phyloP scores from a whole-genome alignment of 495 filamentous ascomycete species.

The Aspergillus biplanus region DNA sequence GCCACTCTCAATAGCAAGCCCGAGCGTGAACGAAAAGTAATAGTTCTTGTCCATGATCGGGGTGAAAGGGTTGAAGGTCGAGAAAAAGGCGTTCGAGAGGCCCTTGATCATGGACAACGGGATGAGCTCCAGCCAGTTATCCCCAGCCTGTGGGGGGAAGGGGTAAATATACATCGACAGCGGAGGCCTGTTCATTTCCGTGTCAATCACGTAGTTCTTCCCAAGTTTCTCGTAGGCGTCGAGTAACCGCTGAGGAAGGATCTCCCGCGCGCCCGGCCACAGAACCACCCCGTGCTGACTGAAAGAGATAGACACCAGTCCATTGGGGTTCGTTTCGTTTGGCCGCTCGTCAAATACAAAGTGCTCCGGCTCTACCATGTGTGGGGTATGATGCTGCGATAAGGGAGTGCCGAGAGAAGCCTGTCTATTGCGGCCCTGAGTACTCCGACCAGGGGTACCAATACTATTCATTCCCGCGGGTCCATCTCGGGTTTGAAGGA shows the following conservation, averaged over 20 bases:
- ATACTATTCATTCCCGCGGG: constrained; percentile 15
- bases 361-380: constrained; percentile 34
- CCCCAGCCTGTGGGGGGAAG: constrained; percentile 42
- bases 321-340: constrained; percentile 33
- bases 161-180: constrained; percentile 48
- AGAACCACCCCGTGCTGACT: constrained; percentile 53
- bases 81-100: constrained; percentile 49
- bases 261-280: constrained; percentile 46
- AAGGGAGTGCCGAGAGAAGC: constrained; percentile 15
- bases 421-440: constrained; percentile 22
- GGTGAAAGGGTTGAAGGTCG: constrained; percentile 49
- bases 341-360: constrained; percentile 42
- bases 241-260: constrained; percentile 42
- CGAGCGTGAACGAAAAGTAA: constrained; percentile 50
- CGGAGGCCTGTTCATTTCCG: constrained; percentile 43
- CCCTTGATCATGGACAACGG: constrained; percentile 49
- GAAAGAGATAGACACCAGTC: constrained; percentile 50
- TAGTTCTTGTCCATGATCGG: constrained; percentile 54
- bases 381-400: constrained; percentile 36
- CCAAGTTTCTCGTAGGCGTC: constrained; percentile 43
- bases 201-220: constrained; percentile 51
- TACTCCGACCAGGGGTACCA: constrained; percentile 15
- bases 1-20: constrained; percentile 45
- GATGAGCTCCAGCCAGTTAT: constrained; percentile 45
- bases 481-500: constrained; percentile 24